These are phyloP conservation scores for Eutrema heterophyllum DNA, from an alignment of 345 rosid species.

Conservation along the genomic window DNA sequence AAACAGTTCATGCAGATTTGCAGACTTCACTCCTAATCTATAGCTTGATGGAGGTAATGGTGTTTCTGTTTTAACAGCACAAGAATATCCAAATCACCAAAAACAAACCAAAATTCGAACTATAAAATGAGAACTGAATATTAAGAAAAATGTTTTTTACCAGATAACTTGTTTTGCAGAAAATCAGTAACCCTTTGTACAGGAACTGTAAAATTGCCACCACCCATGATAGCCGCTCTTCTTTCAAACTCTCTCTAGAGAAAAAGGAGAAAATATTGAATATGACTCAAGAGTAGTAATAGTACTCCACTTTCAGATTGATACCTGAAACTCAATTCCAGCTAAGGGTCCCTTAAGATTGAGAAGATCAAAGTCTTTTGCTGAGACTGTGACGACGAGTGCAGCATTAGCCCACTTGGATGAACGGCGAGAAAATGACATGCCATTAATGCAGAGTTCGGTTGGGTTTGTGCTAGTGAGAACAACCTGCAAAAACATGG, in stretches of 20 bases:
- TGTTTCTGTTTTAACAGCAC: constrained; percentile 44
- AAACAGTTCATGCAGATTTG: constrained; percentile 77
- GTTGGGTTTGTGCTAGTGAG: constrained; percentile 80
- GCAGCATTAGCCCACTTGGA: constrained; percentile 99
- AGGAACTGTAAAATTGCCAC: constrained; percentile 76
- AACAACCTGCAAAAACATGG: constrained; percentile 61
- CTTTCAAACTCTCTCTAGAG: constrained; percentile 82
- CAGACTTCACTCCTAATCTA: constrained; percentile 81
- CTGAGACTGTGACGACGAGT: constrained; percentile 70
- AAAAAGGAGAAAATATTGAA: not conserved
- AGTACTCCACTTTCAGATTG: not conserved
- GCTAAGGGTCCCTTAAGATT: constrained; percentile 83
- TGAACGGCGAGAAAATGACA: constrained; percentile 96
- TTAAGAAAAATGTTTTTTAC: constrained; percentile 29
- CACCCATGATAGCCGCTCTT: constrained; percentile 89
- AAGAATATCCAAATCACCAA: constrained; percentile 7
- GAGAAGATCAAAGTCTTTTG: constrained; percentile 58
- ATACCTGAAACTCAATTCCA: constrained; percentile 89
- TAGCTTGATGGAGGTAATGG: constrained; percentile 86
- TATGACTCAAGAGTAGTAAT: not conserved
- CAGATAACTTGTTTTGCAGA: constrained; percentile 68
- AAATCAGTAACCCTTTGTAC: constrained; percentile 86
- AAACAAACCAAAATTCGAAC: not conserved
- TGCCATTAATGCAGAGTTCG: constrained; percentile 91
- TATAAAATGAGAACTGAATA: not conserved